Base-by-base conservation (phyloP, 2,329 filamentous ascomycete genomes). In the Phialophora verrucosa region DNA sequence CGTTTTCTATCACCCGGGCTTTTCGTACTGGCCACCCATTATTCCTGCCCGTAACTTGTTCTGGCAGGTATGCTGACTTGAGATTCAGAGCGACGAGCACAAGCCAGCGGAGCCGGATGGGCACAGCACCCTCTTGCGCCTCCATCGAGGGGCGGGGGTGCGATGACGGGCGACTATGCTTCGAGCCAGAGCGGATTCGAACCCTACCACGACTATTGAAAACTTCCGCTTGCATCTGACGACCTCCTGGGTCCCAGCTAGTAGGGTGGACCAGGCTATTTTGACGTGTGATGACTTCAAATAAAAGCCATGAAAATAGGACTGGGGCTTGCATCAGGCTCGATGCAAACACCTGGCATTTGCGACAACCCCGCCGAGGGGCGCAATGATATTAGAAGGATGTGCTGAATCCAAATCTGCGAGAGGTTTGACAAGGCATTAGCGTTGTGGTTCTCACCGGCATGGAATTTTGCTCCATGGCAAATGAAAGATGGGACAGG, bases 1-100 rank as follows among this genome's bases (percentile, higher is more conserved):
- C 77, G 78, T 27, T 55, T 55, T 55, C 29, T 31, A 7, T 8
- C 53, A 12, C 25, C 14, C 29, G 27, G 20, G 7, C 49, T 49
- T 38, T n/a, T 32, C 17, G 4, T 27, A 29, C 8, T 8, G 38
- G 7, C 14, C 29, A 17, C 2, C 27, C 27, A 4, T 12, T n/a
- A 14, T 6, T 17, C 10, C 53, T n/a, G 38, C 17, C 38, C 38
- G 38, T 20, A 8, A 4, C 29, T 32, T 56, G 27, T 42, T 38
- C 49, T 42, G 44, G 12, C 27, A 47, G 7, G 23, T 56, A 12
- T 44, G 27, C 61, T 68, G 20, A 65, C 50, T 61, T 50, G n/a
- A 35, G 27, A 14, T 44, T 23, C 20, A 69, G 68, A 70, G 59
- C 68, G 68, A 51, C 55, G 68, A 62, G 65, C 63, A 23, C 65